Percentiles rank a stretch among this genome's conserved stretches.
These are phyloP conservation scores for Trametes sanguinea DNA, from an alignment of 768 basidiomycete genomes.

Conservation along the genomic window DNA sequence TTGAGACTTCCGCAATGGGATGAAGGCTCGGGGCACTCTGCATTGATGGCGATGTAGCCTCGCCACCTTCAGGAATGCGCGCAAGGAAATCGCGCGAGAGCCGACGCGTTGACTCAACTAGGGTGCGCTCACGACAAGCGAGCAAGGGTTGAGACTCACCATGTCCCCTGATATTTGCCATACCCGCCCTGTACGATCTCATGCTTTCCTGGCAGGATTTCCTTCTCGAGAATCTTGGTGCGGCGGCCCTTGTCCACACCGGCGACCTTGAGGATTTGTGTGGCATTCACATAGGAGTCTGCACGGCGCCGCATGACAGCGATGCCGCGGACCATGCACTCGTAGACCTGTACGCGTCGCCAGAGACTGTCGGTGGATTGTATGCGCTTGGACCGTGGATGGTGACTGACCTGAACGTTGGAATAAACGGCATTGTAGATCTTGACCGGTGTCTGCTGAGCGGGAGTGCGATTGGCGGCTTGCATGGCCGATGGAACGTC, in stretches of 20 bases:
- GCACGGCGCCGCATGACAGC: constrained; percentile 96
- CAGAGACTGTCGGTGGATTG: constrained; percentile 22
- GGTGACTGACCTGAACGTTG: constrained; percentile 69
- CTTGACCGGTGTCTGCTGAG: constrained; percentile 54
- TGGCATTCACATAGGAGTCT: constrained; percentile 97
- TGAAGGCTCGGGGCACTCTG: too few species aligned
- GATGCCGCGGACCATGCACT: constrained; percentile 97
- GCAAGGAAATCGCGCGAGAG: too few species aligned
- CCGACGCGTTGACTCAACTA: too few species aligned
- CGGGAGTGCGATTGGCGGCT: constrained; percentile 31
- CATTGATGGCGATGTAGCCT: too few species aligned
- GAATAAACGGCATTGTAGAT: constrained; percentile 95
- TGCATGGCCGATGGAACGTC: constrained; percentile 34
- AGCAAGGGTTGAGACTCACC: constrained; percentile 52
- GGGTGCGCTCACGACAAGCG: not conserved
- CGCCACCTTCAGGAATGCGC: too few species aligned
- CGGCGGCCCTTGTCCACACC: constrained; percentile 96
- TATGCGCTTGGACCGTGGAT: constrained; percentile 11
- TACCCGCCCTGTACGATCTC: constrained; percentile 99
- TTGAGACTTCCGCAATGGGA: too few species aligned
- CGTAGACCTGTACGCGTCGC: constrained; percentile 70
- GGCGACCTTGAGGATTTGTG: constrained; percentile 98
- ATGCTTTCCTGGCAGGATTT: constrained; percentile 92
- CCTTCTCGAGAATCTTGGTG: constrained; percentile 96
- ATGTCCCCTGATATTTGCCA: constrained; percentile 99